Evolutionary conservation across 1,284 basidiomycete species (phyloP), one percentile per base, ranked within the genome.

Genomic region (Tremellales sp.): DNA sequence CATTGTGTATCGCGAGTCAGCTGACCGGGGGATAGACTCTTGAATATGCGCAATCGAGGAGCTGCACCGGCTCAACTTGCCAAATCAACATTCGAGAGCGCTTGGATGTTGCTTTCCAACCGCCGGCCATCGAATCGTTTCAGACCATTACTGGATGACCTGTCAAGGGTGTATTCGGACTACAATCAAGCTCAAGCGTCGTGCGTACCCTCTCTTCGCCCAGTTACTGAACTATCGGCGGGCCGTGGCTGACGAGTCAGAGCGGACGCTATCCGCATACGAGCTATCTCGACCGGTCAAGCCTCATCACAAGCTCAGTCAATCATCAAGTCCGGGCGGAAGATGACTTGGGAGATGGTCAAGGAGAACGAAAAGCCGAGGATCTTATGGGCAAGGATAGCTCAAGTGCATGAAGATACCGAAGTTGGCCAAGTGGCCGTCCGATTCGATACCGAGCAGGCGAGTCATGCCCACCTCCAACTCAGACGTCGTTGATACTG

Each of bases 391-490:
- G 54, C 56, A 21, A 48, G 56, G 22, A 50, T 58, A 40, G 51
- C 53, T n/a, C 40, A 52, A 15, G 40, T 56, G 6, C 57, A 62
- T 48, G 43, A 45, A 46, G 29, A 46, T 41, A 23, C 46, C 36
- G 49, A 51, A 33, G 31, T 56, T 45, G 52, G 56, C 17, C 60
- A 62, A 52, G 37, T 62, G 11, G 50, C 49, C 3, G 44, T 62
- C 13, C 40, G 45, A 13, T 62, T 62, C 45, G 60, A 62, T 31
- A 56, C 60, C 17, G 45, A 54, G 15, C 60, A 62, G 52, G 60
- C 58, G 31, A 43, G 56, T 59, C 23, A 26, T 17, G 29, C 8
- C 15, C 29, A 8, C 8, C 29, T 15, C 29, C 29, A 8, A 8
- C 29, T 8, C 15, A 8, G 29, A 31, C 15, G 8, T 31, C 15